These are phyloP conservation scores for Saposhnikovia divaricata DNA, from an alignment of 129 eudicot genomes.

Conservation along the genomic window DNA sequence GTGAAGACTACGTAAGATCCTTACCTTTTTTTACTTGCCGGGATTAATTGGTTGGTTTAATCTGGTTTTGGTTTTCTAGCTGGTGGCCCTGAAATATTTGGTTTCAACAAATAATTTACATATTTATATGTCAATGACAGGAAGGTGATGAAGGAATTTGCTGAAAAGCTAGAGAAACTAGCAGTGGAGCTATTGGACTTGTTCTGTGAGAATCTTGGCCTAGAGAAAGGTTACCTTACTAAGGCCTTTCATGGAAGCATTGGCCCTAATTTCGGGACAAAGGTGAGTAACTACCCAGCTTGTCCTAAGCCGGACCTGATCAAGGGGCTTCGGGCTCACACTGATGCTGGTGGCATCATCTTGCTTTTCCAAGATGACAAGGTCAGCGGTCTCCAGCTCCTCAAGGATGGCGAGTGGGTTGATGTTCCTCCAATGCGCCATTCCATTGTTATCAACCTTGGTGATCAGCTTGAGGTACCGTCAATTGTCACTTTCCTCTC, in stretches of 20 bases:
- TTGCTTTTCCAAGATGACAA: constrained; percentile 68
- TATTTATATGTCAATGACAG: constrained; percentile 16
- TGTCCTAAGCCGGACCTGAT: constrained; percentile 59
- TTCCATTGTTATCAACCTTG: constrained; percentile 59
- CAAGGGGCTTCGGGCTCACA: constrained; percentile 68
- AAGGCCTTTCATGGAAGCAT: constrained; percentile 50
- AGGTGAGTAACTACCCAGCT: constrained; percentile 68
- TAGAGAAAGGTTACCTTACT: constrained; percentile 56
- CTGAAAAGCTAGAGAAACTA: constrained; percentile 35
- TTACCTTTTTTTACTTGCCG: no score
- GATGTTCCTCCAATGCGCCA: constrained; percentile 69
- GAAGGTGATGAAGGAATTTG: constrained; percentile 49
- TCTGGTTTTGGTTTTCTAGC: background rate
- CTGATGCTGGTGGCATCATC: constrained; percentile 71
- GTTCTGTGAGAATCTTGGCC: constrained; percentile 55
- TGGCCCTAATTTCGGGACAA: constrained; percentile 63
- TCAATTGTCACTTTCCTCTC: background rate
- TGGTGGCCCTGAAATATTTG: background rate
- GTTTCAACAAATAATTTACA: background rate
- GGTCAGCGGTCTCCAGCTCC: constrained; percentile 67
- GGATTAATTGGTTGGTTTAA: no score
- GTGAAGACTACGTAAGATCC: background rate
- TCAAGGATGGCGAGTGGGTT: constrained; percentile 53
- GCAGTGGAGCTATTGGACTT: constrained; percentile 53
- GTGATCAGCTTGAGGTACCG: constrained; percentile 56